Evolutionary conservation across 495 filamentous ascomycete species (phyloP), one percentile per base, ranked within the genome.

Genomic region (Penicillium canariense): DNA sequence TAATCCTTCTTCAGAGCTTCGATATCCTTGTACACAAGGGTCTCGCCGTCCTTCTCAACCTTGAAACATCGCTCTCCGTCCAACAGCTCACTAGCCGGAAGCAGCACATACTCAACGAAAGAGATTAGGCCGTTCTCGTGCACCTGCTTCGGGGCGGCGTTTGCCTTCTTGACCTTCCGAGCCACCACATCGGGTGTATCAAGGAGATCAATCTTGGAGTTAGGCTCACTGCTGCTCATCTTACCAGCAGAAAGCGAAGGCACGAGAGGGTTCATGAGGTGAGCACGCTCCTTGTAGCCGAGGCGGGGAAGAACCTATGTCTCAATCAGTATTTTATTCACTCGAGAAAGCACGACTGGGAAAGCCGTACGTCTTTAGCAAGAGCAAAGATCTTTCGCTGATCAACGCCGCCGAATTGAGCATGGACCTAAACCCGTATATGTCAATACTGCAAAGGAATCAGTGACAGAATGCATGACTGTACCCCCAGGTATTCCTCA

Each of bases 241-340:
- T 96, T 96, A 20, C 87, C 94, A 15, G 90, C 89, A 31, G 75
- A 79, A 2, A 97, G 70, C 14, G 94, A 93, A 0, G 90, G 84
- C 6, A 97, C 85, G 87, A 98, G 96, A 1, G 88, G 81, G 61
- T 90, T 96, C 79, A 97, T 88, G 42, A 96, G 62, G 72, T 97
- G 93, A 25, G 90, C 90, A 34, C 91, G 82, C 72, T 78, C 66
- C 75, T 87, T 77, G 56, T 70, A 69, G 23, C 70, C 73, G 36
- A 77, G 47, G 66, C 72, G 74, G 9, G 72, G 71, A 5, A 73
- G 59, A n/a, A n/a, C n/a, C n/a, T n/a, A n/a, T n/a, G n/a, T n/a
- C n/a, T n/a, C n/a, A n/a, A n/a, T n/a, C n/a, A n/a, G n/a, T n/a
- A n/a, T n/a, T n/a, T n/a, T n/a, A n/a, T n/a, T n/a, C n/a, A n/a